These are phyloP conservation scores for Sarocladium strictum DNA, from an alignment of 2,329 filamentous ascomycete genomes.

Conservation along the genomic window DNA sequence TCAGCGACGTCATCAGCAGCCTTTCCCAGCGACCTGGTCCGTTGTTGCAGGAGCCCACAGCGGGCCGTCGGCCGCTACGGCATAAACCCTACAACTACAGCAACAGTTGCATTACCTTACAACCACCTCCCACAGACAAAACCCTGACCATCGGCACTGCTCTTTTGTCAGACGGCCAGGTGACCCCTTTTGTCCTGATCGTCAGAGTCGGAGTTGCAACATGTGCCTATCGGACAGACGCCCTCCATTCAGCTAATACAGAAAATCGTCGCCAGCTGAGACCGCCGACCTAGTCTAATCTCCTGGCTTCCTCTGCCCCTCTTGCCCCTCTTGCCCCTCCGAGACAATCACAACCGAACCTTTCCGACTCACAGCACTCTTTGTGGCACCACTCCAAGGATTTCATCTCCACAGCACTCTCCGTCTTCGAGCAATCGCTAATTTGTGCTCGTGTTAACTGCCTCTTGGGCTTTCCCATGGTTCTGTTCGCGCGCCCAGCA, in stretches of 20 bases:
- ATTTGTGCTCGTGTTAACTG: neutral
- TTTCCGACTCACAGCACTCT: neutral
- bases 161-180: too few species aligned
- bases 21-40: conserved; percentile 1
- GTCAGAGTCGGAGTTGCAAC: too few species aligned
- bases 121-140: too few species aligned
- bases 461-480: neutral
- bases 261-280: neutral
- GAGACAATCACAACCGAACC: neutral
- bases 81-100: neutral
- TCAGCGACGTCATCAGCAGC: conserved; percentile 2
- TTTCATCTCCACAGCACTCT: neutral
- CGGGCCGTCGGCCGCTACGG: conserved; percentile 8
- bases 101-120: neutral
- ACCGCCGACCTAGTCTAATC: neutral
- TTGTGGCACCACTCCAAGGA: neutral
- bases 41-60: conserved; percentile 8
- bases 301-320: neutral
- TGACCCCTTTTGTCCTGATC: too few species aligned
- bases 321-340: neutral
- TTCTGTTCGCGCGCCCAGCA: neutral
- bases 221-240: too few species aligned
- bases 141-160: neutral
- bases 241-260: neutral
- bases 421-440: neutral